These are phyloP conservation scores for Colletotrichum tamarilloi DNA, from an alignment of 2,329 filamentous ascomycete genomes.

Conservation along the genomic window DNA sequence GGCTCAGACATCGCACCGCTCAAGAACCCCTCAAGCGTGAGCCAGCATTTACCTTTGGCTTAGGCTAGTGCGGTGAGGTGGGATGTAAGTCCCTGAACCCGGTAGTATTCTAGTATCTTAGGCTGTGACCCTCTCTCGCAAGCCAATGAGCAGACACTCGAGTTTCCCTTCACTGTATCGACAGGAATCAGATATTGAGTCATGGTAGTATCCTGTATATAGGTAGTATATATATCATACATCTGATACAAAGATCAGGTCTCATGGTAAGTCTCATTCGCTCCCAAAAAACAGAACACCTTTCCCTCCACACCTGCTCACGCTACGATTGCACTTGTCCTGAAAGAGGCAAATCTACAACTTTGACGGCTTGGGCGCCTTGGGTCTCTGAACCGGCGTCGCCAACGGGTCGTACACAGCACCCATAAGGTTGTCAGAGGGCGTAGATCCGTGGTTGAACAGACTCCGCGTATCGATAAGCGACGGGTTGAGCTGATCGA, in stretches of 20 bases:
- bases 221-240: slow-evolving; percentile 26
- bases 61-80: too few species aligned
- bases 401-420: slow-evolving; percentile 66
- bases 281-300: background rate
- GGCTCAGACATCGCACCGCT: too few species aligned
- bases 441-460: slow-evolving; percentile 61
- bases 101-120: too few species aligned
- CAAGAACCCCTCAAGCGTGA: too few species aligned
- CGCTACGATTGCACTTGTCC: background rate
- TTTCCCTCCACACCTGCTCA: background rate
- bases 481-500: slow-evolving; percentile 83
- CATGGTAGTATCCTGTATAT: background rate
- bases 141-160: too few species aligned
- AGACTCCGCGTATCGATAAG: slow-evolving; percentile 83
- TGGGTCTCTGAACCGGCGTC: slow-evolving; percentile 62
- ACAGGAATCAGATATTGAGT: background rate
- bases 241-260: slow-evolving; percentile 16
- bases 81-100: too few species aligned
- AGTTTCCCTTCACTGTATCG: background rate
- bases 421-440: slow-evolving; percentile 58
- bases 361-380: slow-evolving; percentile 53
- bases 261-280: slow-evolving; percentile 3
- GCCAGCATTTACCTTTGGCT: too few species aligned
- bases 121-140: fast-evolving
- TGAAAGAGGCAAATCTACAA: slow-evolving; percentile 47